A percentile compares a stretch with the other conserved stretches of the same genome.
Conservation (phyloP, 2,329 filamentous ascomycete species). For the Parascedosporium putredinis region DNA sequence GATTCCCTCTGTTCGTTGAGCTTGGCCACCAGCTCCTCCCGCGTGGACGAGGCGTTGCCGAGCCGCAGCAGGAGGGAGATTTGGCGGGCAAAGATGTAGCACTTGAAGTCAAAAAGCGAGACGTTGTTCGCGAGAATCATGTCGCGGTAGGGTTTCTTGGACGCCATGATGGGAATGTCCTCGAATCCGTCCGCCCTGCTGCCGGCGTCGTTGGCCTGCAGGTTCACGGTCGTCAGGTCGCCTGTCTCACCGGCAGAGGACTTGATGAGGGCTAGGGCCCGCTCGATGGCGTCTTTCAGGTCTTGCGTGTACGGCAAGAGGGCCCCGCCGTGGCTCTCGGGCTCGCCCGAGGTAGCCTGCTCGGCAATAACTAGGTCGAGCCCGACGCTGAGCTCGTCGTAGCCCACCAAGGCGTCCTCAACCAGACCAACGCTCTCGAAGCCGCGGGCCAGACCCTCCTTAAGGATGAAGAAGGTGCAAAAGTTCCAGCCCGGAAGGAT, state of each 20-base stretch:
- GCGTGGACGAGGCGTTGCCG: conserved; percentile 59
- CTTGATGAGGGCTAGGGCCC: no score
- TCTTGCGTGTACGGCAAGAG: conserved; percentile 67
- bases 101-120: conserved; percentile 88
- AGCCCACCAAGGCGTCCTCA: conserved; percentile 88
- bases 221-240: conserved; percentile 18
- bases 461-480: conserved; percentile 96
- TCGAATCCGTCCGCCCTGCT: conserved; percentile 34
- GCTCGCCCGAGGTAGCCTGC: conserved; percentile 47
- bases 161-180: conserved; percentile 51
- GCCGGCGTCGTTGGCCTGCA: conserved; percentile 26
- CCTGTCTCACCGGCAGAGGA: no score
- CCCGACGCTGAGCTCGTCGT: conserved; percentile 85
- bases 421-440: conserved; percentile 95
- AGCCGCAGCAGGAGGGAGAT: conserved; percentile 71
- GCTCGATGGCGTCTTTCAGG: conserved; percentile 49
- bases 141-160: conserved; percentile 76
- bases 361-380: conserved; percentile 75
- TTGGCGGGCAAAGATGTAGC: conserved; percentile 87
- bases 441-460: conserved; percentile 84
- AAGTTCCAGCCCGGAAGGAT: conserved; percentile 95
- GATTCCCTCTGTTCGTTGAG: conserved; percentile 52
- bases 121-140: conserved; percentile 92
- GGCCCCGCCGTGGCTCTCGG: conserved; percentile 58
- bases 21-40: conserved; percentile 52